Conservation (phyloP, 228 moss, liverwort and hornwort species). For the Sphagnum fallax region DNA sequence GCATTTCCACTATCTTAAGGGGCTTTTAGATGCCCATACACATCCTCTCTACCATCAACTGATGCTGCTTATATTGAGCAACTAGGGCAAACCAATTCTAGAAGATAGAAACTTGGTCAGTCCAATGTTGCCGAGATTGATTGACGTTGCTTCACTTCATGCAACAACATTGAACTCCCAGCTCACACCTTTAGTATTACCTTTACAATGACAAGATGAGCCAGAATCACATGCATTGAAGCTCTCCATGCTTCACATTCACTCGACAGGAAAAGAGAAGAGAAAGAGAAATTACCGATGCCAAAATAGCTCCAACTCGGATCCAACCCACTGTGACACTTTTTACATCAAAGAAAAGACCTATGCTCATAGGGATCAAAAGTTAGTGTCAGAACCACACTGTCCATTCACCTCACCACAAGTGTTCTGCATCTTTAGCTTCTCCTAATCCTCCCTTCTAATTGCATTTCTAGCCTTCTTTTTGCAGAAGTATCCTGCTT, state of each 20-base stretch:
- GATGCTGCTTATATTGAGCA: not conserved
- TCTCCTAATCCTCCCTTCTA: no score
- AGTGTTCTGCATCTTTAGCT: no score
- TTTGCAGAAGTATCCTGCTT: no score
- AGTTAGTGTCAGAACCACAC: no score
- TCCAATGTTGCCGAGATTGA: not conserved
- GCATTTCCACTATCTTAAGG: no score
- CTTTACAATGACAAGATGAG: not conserved
- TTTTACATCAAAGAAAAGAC: conserved; percentile 65
- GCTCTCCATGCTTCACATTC: conserved; percentile 1
- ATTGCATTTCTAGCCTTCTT: no score
- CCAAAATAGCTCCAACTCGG: conserved; percentile 80
- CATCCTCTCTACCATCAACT: not conserved
- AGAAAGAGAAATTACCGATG: conserved; percentile 38
- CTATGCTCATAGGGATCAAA: conserved; percentile 16
- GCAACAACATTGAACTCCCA: not conserved
- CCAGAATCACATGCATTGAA: not conserved
- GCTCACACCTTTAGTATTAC: not conserved
- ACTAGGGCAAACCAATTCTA: not conserved
- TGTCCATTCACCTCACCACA: no score
- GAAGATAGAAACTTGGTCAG: not conserved
- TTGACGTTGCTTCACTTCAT: not conserved
- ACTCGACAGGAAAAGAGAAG: not conserved
- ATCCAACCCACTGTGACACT: conserved; percentile 81
- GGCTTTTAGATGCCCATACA: not conserved